phyloP scores from a whole-genome alignment of 257 asterid species.

The Solanum clarkiae region DNA sequence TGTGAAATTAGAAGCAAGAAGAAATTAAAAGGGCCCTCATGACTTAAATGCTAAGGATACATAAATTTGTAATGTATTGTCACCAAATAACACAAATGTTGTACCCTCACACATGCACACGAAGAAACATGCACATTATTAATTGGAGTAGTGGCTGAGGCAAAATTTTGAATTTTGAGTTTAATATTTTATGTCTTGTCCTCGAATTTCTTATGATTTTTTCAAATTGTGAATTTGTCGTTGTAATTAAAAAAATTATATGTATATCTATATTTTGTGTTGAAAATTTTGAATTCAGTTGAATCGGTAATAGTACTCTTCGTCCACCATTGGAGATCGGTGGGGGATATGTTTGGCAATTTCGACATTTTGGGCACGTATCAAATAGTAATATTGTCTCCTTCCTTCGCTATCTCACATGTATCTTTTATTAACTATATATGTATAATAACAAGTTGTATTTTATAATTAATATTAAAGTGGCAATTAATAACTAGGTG shows the following conservation, averaged over 20 bases:
- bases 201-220: too few relatives aligned
- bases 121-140: neutral
- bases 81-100: neutral
- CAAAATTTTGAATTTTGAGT: neutral
- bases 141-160: neutral
- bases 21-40: neutral
- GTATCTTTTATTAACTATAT: too few relatives aligned
- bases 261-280: neutral
- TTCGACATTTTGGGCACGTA: neutral
- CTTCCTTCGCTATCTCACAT: neutral
- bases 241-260: too few relatives aligned
- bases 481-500: too few relatives aligned
- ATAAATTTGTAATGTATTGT: neutral
- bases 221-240: too few relatives aligned
- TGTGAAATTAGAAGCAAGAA: neutral
- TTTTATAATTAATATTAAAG: too few relatives aligned
- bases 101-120: neutral
- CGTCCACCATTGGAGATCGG: neutral
- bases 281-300: neutral
- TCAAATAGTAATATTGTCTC: neutral
- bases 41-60: neutral
- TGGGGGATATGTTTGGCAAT: neutral
- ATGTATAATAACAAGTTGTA: too few relatives aligned
- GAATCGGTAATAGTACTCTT: neutral
- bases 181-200: neutral